These are phyloP conservation scores for Penicillium italicum DNA, from an alignment of 2,329 filamentous ascomycete genomes.

Conservation along the genomic window DNA sequence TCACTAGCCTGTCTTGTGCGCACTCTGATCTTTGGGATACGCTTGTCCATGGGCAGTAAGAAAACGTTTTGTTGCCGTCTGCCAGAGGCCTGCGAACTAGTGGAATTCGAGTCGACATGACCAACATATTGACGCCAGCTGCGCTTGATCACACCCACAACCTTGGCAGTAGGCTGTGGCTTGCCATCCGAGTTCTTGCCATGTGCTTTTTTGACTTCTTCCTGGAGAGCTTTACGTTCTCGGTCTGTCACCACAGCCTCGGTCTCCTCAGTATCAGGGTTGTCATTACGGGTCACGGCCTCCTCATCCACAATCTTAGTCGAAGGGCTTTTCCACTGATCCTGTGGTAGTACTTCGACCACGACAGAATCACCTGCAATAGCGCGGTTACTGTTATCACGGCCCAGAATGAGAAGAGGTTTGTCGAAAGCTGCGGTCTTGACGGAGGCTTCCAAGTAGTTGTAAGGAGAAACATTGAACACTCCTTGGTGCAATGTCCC, in stretches of 20 bases:
- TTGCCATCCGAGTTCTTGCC: slow-evolving; percentile 70
- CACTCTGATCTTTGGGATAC: slow-evolving; percentile 91
- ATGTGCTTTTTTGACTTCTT: slow-evolving; percentile 84
- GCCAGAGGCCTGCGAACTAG: slow-evolving; percentile 69
- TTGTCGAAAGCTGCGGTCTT: slow-evolving; percentile 88
- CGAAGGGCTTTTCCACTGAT: slow-evolving; percentile 95
- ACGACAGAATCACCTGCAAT: slow-evolving; percentile 91
- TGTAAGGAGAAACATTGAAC: slow-evolving; percentile 96
- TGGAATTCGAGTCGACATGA: slow-evolving; percentile 84
- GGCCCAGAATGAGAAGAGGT: slow-evolving; percentile 77
- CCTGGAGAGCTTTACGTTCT: slow-evolving; percentile 81
- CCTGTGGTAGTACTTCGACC: slow-evolving; percentile 85
- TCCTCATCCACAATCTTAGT: slow-evolving; percentile 96
- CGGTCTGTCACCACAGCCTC: slow-evolving; percentile 80
- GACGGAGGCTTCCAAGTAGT: slow-evolving; percentile 92
- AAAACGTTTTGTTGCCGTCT: slow-evolving; percentile 90
- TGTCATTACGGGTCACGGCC: slow-evolving; percentile 85
- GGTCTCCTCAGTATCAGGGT: slow-evolving; percentile 74
- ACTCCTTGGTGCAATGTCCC: slow-evolving; percentile 89
- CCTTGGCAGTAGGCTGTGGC: slow-evolving; percentile 83
- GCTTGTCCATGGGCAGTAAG: slow-evolving; percentile 95
- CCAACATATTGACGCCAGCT: slow-evolving; percentile 99
- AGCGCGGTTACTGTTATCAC: slow-evolving; percentile 93
- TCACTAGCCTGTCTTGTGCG: slow-evolving; percentile 86
- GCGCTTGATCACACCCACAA: slow-evolving; percentile 88